Conservation (phyloP, 2,329 filamentous ascomycete species). For the Talaromyces sp. region DNA sequence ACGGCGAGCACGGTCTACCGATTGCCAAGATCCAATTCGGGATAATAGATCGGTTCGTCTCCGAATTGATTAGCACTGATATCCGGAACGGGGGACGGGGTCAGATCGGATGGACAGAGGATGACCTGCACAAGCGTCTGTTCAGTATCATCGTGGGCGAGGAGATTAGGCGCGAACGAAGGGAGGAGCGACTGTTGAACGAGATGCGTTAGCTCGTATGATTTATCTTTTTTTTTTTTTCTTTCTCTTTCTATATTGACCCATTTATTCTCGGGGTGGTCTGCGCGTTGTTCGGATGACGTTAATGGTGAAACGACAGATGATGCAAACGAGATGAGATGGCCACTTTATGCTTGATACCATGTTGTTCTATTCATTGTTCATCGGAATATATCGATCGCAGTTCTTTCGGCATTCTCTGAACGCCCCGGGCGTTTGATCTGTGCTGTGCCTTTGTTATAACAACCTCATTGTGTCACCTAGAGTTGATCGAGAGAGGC, state of each 20-base stretch:
- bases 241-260: not conserved
- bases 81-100: conserved; percentile 36
- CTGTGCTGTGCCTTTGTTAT: not conserved
- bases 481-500: not conserved
- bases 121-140: conserved; percentile 42
- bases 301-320: not conserved
- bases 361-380: not conserved
- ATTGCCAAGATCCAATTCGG: conserved; percentile 43
- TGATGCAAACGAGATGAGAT: not conserved
- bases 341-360: not conserved
- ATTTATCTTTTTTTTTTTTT: not conserved
- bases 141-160: conserved; percentile 48
- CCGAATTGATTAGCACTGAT: conserved; percentile 35
- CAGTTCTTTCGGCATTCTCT: not conserved
- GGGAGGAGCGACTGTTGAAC: conserved; percentile 23
- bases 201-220: not conserved
- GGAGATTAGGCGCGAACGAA: conserved; percentile 41
- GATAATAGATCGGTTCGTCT: conserved; percentile 40
- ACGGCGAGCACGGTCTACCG: conserved; percentile 38
- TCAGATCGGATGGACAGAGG: conserved; percentile 42
- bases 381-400: not conserved
- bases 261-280: not conserved
- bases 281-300: not conserved
- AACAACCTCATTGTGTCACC: not conserved
- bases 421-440: not conserved